Evolutionary conservation across 352 stramenopile species (phyloP), one percentile per base, ranked within the genome.

Genomic region (Bremia lactucae): DNA sequence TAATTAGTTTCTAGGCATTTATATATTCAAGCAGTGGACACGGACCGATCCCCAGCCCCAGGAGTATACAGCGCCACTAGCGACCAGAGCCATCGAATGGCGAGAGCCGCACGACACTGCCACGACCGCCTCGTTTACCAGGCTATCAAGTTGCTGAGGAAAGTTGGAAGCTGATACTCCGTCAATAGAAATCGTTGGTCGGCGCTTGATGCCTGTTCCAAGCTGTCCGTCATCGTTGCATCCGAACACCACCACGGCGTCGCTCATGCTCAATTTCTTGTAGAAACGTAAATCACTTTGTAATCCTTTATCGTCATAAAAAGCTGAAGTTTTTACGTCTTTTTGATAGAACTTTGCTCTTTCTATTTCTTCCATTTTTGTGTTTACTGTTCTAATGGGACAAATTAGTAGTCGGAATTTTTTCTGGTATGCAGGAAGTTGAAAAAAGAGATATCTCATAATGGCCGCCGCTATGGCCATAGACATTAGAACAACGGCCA

Each of bases 221-320:
- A 91, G 45, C 52, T 91, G 78, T 0, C 78, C 78, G 52, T 91
- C 78, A 50, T 91, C 78, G 48, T 87, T 87, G 68, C 74, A 88
- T 37, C 75, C 75, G 46, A 91, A 87, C 19, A 73, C 70, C 45
- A 85, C 59, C 15, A 86, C 59, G 9, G 65, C 59, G 55, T 42
- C 31, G n/a, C 49, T 29, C 31, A 41, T 38, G 16, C 24, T 29
- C 13, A 2, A 29, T 11, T 29, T 29, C 24, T 29, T n/a, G n/a
- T n/a, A n/a, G n/a, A n/a, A n/a, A n/a, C n/a, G n/a, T n/a, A n/a
- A n/a, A n/a, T n/a, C n/a, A n/a, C n/a, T n/a, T n/a, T n/a, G n/a
- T n/a, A n/a, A n/a, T n/a, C n/a, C n/a, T n/a, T n/a, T n/a, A n/a
- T n/a, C n/a, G n/a, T n/a, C n/a, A n/a, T n/a, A n/a, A n/a, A n/a